Evolutionary conservation across 2,329 filamentous ascomycete species (phyloP).

Genomic region (Cadophora gregata): DNA sequence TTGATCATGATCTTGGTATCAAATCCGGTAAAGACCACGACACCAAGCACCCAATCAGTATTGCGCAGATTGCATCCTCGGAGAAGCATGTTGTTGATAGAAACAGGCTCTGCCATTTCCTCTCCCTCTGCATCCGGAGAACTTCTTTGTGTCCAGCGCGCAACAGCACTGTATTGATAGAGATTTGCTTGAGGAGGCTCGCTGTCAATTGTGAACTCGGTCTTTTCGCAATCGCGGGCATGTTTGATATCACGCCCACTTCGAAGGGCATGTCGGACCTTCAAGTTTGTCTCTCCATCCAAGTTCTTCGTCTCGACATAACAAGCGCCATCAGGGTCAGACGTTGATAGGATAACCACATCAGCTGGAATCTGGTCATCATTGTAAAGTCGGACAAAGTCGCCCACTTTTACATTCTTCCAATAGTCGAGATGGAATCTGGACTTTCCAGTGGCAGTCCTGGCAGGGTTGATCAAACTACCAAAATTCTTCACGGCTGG

Average conservation of each 20-base stretch:
- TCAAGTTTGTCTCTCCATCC: constrained; percentile 97
- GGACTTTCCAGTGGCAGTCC: constrained; percentile 70
- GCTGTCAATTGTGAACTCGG: constrained; percentile 87
- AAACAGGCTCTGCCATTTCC: constrained; percentile 89
- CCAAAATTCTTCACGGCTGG: constrained; percentile 58
- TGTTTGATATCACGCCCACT: constrained; percentile 84
- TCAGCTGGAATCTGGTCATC: constrained; percentile 96
- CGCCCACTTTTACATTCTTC: constrained; percentile 95
- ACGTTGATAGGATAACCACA: constrained; percentile 89
- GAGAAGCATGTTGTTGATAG: constrained; percentile 93
- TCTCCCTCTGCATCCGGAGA: constrained; percentile 65
- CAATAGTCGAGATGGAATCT: constrained; percentile 92
- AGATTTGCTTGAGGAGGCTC: constrained; percentile 92
- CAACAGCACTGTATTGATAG: constrained; percentile 91
- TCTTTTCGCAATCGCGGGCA: constrained; percentile 88
- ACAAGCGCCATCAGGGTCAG: constrained; percentile 91
- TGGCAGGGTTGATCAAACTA: constrained; percentile 75
- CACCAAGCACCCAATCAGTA: constrained; percentile 92
- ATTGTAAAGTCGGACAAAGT: constrained; percentile 96
- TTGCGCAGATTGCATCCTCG: constrained; percentile 93
- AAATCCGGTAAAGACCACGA: constrained; percentile 92
- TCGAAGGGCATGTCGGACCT: constrained; percentile 89
- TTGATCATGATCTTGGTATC: constrained; percentile 99
- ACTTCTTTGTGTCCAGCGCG: constrained; percentile 82
- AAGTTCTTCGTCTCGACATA: constrained; percentile 98